Evolutionary conservation across 306 rosid species (phyloP).

Genomic region (Sicyos edulis): DNA sequence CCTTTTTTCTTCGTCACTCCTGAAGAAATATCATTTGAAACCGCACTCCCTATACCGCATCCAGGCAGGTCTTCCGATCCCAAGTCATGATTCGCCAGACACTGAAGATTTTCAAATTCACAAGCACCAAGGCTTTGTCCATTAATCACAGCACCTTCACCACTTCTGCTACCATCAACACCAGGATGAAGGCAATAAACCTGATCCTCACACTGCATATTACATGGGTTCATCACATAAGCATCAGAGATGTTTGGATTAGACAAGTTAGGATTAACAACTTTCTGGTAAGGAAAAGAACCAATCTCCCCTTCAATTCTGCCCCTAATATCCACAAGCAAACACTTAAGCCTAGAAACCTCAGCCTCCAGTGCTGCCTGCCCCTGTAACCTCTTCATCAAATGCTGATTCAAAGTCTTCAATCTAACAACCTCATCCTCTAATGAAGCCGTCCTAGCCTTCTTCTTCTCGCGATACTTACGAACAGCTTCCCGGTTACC

Average conservation of each 20-base stretch:
- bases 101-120: conserved; percentile 77
- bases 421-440: conserved; percentile 82
- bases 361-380: conserved; percentile 87
- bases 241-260: conserved; percentile 28
- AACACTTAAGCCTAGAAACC: conserved; percentile 79
- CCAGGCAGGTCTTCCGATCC: conserved; percentile 49
- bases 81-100: conserved; percentile 49
- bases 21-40: conserved; percentile 36
- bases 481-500: conserved; percentile 92
- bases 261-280: conserved; percentile 34
- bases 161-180: conserved; percentile 38
- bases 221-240: conserved; percentile 72
- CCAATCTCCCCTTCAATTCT: conserved; percentile 98
- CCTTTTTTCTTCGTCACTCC: conserved; percentile 35
- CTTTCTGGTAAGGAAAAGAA: conserved; percentile 76
- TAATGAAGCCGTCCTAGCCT: conserved; percentile 71
- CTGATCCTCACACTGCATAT: conserved; percentile 72
- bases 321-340: conserved; percentile 89
- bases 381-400: conserved; percentile 76
- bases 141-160: conserved; percentile 33
- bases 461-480: conserved; percentile 93
- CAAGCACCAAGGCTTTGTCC: conserved; percentile 55
- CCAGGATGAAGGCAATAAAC: conserved; percentile 59
- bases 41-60: conserved; percentile 39
- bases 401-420: conserved; percentile 72